Evolutionary conservation across 768 basidiomycete genomes (phyloP).

Genomic region (Mycena rosella): DNA sequence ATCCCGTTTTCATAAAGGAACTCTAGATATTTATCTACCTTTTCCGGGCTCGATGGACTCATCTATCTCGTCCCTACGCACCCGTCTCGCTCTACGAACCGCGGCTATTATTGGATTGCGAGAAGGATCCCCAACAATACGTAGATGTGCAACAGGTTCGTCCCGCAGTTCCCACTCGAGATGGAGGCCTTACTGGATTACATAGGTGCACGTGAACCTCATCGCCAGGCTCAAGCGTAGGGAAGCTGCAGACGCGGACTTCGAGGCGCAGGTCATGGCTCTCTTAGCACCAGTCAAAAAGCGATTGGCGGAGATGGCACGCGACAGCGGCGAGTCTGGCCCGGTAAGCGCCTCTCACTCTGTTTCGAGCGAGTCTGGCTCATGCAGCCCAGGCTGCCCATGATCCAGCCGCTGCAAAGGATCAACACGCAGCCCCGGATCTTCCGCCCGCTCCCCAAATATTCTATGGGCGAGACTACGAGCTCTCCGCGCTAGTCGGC

Average conservation of each 20-base stretch:
- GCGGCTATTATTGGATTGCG: constrained; percentile 5
- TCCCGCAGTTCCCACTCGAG: background rate
- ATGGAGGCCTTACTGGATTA: background rate
- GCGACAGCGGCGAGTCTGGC: background rate
- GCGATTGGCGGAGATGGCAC: constrained; percentile 12
- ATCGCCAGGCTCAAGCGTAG: constrained; percentile 18
- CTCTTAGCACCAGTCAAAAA: constrained; percentile 17
- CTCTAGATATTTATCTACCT: background rate
- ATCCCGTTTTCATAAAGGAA: background rate
- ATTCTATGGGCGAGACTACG: constrained; percentile 27
- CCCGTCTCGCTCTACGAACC: background rate
- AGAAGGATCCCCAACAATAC: constrained; percentile 16
- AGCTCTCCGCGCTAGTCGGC: constrained; percentile 15
- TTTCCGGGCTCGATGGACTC: background rate
- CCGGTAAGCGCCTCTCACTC: background rate
- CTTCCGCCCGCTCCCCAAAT: constrained; percentile 31
- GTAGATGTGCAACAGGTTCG: constrained; percentile 23
- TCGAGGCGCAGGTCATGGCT: constrained; percentile 20
- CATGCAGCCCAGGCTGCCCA: constrained; percentile 4
- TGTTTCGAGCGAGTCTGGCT: background rate
- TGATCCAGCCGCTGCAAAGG: background rate
- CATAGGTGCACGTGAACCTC: constrained; percentile 10
- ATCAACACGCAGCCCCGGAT: background rate
- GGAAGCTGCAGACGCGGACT: constrained; percentile 21
- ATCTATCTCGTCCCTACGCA: background rate